A percentile compares a stretch with the other conserved stretches of the same genome.
Conservation (phyloP, 2,329 filamentous ascomycete genomes). For the Fusarium albosuccineum region DNA sequence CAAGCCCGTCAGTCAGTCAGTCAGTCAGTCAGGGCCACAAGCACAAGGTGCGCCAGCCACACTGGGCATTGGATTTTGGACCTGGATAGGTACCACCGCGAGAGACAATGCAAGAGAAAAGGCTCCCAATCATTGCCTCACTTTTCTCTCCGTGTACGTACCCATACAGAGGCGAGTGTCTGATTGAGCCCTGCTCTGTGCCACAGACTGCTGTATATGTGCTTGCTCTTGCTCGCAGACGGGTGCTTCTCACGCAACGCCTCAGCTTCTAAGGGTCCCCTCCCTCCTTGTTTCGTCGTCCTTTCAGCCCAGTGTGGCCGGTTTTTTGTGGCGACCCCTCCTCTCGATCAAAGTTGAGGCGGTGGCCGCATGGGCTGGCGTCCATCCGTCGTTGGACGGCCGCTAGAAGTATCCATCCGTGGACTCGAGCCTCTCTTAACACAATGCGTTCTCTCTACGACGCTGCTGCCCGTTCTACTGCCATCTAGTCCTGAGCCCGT, state of each 20-base stretch:
- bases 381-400: slow-evolving; percentile 39
- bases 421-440: background rate
- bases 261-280: slow-evolving; percentile 8
- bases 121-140: background rate
- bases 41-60: too few relatives aligned
- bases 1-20: slow-evolving; percentile 10
- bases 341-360: slow-evolving; percentile 35
- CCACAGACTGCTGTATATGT: background rate
- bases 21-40: background rate
- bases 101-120: too few relatives aligned
- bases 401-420: slow-evolving; percentile 27
- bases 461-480: background rate
- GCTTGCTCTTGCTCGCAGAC: too few relatives aligned
- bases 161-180: background rate
- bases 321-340: slow-evolving; percentile 37
- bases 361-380: slow-evolving; percentile 37
- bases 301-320: slow-evolving; percentile 35
- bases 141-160: slow-evolving; percentile 2
- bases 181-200: background rate
- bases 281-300: slow-evolving; percentile 12
- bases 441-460: too few relatives aligned
- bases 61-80: too few relatives aligned
- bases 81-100: too few relatives aligned
- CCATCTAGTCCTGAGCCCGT: too few relatives aligned
- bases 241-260: background rate